Base-by-base conservation (phyloP, 2,329 filamentous ascomycete genomes). In the Monilinia fructigena region DNA sequence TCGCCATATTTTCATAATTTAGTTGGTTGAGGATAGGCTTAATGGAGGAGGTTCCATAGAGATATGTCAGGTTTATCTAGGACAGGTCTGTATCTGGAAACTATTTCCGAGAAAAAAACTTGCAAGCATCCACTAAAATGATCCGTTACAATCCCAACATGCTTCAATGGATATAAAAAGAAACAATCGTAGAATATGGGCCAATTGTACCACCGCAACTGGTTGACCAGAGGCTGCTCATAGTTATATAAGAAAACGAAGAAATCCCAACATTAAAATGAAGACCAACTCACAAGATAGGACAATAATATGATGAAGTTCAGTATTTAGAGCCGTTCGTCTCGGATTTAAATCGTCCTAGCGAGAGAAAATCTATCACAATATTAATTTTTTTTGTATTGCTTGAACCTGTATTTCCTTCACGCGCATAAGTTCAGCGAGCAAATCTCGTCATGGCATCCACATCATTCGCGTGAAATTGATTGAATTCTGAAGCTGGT, bases 361-460 rank as follows among this genome's bases (percentile, higher is more conserved):
- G 73, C n/a, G 73, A 70, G 8, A 77, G 71, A 10, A 81, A 73
- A 18, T 79, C 75, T 20, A 71, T 75, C 7, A 79, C 75, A 56
- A 80, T 71, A 53, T 75, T 89, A 80, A 70, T 82, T 81, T 55
- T 79, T 73, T 76, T 77, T 77, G 78, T 83, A 72, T 78, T 82
- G 47, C 78, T 81, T 67, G 78, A 82, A 3, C 78, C 26, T 60
- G 56, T 23, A 72, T 72, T 3, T 2, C 40, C 64, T 10, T 70
- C 70, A 50, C 66, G 68, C 55, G 67, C 70, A 23, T 74, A 74
- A 38, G 75, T 73, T 59, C 72, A 73, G 12, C 86, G 86, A 76
- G 97, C 92, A 72, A 93, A 96, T 16, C 77, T 78, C 74, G 79
- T 79, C 0, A 76, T 75, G 0, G 78, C 84, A 68, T 85, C 82